These are phyloP conservation scores for Sporothrix pallida DNA, from an alignment of 2,329 filamentous ascomycete genomes.

Conservation along the genomic window DNA sequence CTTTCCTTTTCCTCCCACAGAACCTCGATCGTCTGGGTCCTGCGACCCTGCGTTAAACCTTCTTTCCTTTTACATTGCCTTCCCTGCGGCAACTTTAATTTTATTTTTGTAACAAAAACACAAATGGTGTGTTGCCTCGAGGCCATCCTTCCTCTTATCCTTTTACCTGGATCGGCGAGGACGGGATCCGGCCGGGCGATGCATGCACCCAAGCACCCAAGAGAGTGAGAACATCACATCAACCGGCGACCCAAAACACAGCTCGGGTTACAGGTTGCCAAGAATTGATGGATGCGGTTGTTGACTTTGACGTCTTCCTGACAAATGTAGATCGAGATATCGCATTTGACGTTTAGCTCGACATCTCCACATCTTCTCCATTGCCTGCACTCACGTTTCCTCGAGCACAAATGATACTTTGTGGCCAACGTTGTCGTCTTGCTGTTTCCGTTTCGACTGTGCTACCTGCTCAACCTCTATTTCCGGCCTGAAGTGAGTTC, in stretches of 20 bases:
- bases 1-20: background rate
- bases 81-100: slow-evolving; percentile 11
- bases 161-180: slow-evolving; percentile 19
- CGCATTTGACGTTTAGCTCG: background rate
- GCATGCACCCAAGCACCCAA: slow-evolving; percentile 5
- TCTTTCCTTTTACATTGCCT: background rate
- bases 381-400: background rate
- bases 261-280: slow-evolving; percentile 3
- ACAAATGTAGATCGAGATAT: background rate
- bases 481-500: background rate
- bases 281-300: background rate
- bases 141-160: background rate
- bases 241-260: slow-evolving; percentile 8
- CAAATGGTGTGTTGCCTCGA: background rate
- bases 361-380: background rate
- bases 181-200: slow-evolving; percentile 19
- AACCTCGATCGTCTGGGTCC: background rate
- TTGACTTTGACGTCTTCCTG: background rate
- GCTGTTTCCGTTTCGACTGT: background rate
- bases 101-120: slow-evolving; percentile 15
- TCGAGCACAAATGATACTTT: background rate
- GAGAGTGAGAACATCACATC: background rate
- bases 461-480: background rate
- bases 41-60: background rate
- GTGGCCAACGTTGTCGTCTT: background rate